A percentile compares a stretch with the other conserved stretches of the same genome.
These are phyloP conservation scores for Fraxinus albicans DNA, from an alignment of 305 asterid genomes.

Conservation along the genomic window DNA sequence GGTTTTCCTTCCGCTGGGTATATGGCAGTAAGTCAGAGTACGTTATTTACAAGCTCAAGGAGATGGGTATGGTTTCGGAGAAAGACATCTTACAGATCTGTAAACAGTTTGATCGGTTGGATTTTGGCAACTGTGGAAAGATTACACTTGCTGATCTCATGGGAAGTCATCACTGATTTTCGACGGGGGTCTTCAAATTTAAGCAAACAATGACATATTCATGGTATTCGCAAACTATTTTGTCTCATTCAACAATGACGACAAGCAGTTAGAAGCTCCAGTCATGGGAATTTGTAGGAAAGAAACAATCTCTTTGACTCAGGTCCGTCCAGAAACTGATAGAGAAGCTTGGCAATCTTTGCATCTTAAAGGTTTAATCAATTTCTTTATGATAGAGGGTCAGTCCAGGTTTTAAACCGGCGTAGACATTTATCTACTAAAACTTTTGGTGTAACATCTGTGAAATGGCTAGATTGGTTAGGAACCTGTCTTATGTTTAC, in stretches of 20 bases:
- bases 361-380: background rate
- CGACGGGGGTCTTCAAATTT: background rate
- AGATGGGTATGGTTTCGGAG: conserved; percentile 77
- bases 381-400: background rate
- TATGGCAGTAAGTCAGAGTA: conserved; percentile 79
- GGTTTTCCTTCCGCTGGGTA: background rate
- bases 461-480: conserved; percentile 8
- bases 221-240: background rate
- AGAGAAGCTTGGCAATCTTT: background rate
- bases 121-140: conserved; percentile 77
- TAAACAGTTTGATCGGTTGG: conserved; percentile 75
- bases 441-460: conserved; percentile 1
- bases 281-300: background rate
- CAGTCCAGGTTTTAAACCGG: conserved; percentile 9
- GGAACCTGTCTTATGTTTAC: background rate
- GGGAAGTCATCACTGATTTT: conserved; percentile 50
- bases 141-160: conserved; percentile 82
- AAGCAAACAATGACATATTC: background rate
- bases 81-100: conserved; percentile 69
- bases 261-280: background rate
- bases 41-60: conserved; percentile 88
- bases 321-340: background rate
- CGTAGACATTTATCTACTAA: conserved; percentile 18
- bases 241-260: background rate
- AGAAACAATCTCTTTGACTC: background rate